Evolutionary conservation across 2,329 filamentous ascomycete genomes (phyloP), one percentile per base, ranked within the genome.

Genomic region (Plectosphaerella plurivora): DNA sequence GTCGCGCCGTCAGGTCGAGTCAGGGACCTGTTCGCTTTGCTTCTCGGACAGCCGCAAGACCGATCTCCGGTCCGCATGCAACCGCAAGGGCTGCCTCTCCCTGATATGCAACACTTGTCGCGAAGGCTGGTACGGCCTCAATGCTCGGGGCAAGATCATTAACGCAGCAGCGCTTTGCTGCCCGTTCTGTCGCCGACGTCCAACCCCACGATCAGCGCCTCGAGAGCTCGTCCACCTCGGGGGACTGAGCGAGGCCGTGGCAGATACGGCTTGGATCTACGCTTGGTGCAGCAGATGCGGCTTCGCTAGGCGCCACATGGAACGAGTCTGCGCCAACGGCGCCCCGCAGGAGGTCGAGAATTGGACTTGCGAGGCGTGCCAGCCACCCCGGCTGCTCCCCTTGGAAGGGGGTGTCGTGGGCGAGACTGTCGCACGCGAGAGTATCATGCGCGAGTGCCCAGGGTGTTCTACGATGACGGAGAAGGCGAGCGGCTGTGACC

Each of bases 141-240:
- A 79, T 57, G 48, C 44, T 1, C 61, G 66, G 1, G 75, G 76
- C 1, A 59, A 60, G 1, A 64, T 78, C 12, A 69, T 80, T 59
- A 78, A 79, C 54, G 59, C 73, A 0, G 73, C 75, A 0, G 74
- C 77, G 0, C 69, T 81, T 5, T 65, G 60, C 2, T 79, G 76
- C 53, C 75, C 77, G 1, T 80, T 80, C 62, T 81, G 76, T 53
- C 68, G 77, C 22, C 69, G 76, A 0, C 64, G 60, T 44, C 75
- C 75, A 0, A 64, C 68, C 1, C 59, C 70, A 5, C 65, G 64
- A 50, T 70, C 66, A 1, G 57, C 76, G 2, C 61, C 67, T 0
- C 56, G 57, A 18, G 64, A 65, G 1, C 67, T 74, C 49, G 65
- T 68, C 4, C 61, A 61, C 2, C 61, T 79, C 4, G 67, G 64